These are phyloP conservation scores for Lactuca saligna DNA, from an alignment of 129 eudicot genomes.

Conservation along the genomic window DNA sequence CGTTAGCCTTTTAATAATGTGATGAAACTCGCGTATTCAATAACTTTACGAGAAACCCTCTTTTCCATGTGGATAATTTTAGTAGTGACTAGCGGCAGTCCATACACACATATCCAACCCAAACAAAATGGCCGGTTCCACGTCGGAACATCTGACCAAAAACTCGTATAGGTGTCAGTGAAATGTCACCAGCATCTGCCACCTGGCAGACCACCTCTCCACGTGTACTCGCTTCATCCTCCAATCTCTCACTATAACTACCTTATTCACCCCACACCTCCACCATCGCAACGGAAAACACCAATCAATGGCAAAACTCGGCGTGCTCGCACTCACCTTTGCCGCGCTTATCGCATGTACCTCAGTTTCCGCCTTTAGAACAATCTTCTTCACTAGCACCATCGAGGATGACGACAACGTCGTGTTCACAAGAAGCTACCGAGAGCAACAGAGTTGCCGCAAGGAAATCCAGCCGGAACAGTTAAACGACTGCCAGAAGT, in stretches of 20 bases:
- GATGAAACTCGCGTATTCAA: no score
- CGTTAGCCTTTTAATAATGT: no score
- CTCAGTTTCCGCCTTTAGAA: slow-evolving; percentile 2
- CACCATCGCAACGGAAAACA: neutral
- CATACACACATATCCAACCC: neutral
- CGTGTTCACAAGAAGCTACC: neutral
- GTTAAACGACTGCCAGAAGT: neutral
- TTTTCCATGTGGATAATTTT: neutral
- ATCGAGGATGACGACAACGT: neutral
- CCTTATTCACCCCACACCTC: neutral
- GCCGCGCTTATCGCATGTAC: neutral
- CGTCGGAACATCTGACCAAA: neutral
- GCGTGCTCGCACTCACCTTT: neutral
- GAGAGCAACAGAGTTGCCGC: neutral
- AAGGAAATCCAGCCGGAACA: neutral
- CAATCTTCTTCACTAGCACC: slow-evolving; percentile 16
- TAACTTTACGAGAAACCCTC: neutral
- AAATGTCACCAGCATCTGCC: neutral
- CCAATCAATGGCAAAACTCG: slow-evolving; percentile 3
- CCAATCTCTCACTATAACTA: neutral
- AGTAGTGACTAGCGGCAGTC: neutral
- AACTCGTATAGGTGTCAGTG: neutral
- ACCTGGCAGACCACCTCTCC: neutral
- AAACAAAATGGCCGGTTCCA: neutral
- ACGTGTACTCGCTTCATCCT: neutral